Base-by-base conservation (phyloP, 2,329 filamentous ascomycete genomes). In the Neofusicoccum ribis region DNA sequence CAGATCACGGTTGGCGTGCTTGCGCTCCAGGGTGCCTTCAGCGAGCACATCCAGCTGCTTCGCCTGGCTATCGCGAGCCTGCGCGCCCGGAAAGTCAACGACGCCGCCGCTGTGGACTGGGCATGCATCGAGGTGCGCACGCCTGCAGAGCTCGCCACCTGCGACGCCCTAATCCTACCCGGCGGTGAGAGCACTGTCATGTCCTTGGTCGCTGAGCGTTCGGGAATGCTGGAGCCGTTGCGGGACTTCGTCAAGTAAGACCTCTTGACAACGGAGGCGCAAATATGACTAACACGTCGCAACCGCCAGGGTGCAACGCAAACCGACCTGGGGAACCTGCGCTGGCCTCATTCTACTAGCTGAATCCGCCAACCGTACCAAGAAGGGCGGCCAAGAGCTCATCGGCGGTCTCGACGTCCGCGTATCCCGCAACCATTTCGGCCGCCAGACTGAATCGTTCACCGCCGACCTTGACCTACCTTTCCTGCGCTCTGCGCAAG, bases 121-220 rank as follows among this genome's bases (percentile, higher is more conserved):
- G 74, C 77, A 31, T 91, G 95, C 73, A 83, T 90, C 68, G 89
- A 97, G 77, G 92, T 98, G 52, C 89, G 94, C 66, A 97, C 89
- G 6, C 80, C 86, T 2, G 80, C 82, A 6, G 85, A 97, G 72
- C 84, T 99, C 37, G 80, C 84, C 4, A 77, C 76, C 70, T 98
- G 93, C 79, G 88, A 94, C 77, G 94, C 88, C 31, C 85, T 99
- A 49, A 88, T 99, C 73, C 88, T 99, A 52, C 95, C 95, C 3
- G 95, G 95, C 61, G 95, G 95, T 67, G 95, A 99, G 78, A 97
- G 92, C 79, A 98, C 95, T 1, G 90, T 94, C 3, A 96, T 99
- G 70, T 92, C 92, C 11, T 85, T 97, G 36, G 91, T 97, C 15
- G 95, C 95, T 3, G 88, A 88, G 23, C 86, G 93, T 68, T 92